Conservation (phyloP, 2,329 filamentous ascomycete genomes). For the Colletotrichum graminicola region DNA sequence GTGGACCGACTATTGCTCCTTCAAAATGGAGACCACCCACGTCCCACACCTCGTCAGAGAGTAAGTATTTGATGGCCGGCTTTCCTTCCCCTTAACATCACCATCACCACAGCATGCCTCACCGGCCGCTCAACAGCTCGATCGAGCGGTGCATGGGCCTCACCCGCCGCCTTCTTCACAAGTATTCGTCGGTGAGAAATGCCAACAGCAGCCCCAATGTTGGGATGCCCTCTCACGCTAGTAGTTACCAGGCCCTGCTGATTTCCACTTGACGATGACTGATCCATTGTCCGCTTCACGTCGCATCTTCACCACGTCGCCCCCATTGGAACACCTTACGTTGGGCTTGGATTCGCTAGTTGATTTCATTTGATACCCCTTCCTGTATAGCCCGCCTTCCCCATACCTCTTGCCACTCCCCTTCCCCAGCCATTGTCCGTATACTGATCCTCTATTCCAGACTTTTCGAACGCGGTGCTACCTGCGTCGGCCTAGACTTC, state of each 20-base stretch:
- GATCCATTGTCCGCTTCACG: conserved; percentile 58
- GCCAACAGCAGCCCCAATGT: conserved; percentile 70
- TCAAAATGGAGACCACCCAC: conserved; percentile 98
- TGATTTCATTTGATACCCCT: conserved; percentile 64
- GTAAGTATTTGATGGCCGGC: conserved; percentile 83
- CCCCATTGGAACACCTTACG: conserved; percentile 55
- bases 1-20: conserved; percentile 97
- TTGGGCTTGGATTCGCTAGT: conserved; percentile 64
- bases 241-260: conserved; percentile 70
- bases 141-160: conserved; percentile 45
- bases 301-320: conserved; percentile 50
- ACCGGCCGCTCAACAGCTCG: conserved; percentile 57
- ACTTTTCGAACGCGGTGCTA: conserved; percentile 90
- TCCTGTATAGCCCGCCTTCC: conserved; percentile 72
- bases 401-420: conserved; percentile 48
- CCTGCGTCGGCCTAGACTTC: conserved; percentile 90
- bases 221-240: conserved; percentile 75
- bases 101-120: conserved; percentile 59
- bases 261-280: conserved; percentile 55
- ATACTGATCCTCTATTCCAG: conserved; percentile 64
- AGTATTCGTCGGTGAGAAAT: conserved; percentile 76
- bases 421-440: conserved; percentile 37
- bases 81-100: conserved; percentile 77
- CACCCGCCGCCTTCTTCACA: conserved; percentile 52
- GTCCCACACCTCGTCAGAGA: conserved; percentile 96